phyloP scores from a whole-genome alignment of 768 basidiomycete species.

The Mycena sanguinolenta region DNA sequence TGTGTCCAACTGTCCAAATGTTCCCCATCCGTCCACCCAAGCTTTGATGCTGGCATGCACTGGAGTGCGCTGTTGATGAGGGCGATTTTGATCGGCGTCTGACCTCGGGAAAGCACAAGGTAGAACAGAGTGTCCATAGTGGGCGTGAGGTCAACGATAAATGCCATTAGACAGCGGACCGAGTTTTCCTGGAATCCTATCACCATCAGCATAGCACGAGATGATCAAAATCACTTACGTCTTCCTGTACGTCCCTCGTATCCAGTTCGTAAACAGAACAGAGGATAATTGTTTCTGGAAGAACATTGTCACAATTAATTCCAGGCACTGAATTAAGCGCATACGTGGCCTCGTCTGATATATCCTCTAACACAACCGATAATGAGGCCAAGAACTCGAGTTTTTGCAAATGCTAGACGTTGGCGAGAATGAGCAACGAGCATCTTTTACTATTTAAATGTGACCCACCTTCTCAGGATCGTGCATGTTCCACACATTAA shows the following conservation, averaged over 20 bases:
- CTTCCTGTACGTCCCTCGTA: constrained; percentile 6
- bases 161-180: constrained; percentile 2
- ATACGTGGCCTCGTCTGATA: constrained; percentile 18
- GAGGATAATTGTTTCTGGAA: constrained; percentile 11
- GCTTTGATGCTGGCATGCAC: constrained; percentile 12
- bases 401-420: too few relatives aligned
- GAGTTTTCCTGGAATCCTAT: constrained; percentile 1
- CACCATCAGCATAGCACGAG: neutral
- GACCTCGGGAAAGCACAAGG: too few relatives aligned
- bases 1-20: constrained; percentile 3
- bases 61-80: constrained; percentile 7
- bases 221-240: neutral
- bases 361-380: constrained; percentile 16
- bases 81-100: neutral
- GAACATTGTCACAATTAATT: neutral
- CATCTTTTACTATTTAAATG: too few relatives aligned
- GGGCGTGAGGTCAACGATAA: constrained; percentile 17
- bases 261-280: constrained; percentile 14
- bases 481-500: constrained; percentile 22
- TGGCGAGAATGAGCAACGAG: too few relatives aligned
- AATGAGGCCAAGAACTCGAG: neutral
- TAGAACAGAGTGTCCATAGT: constrained; percentile 16
- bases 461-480: constrained; percentile 9
- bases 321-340: neutral
- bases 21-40: constrained; percentile 2